Percentiles rank a stretch among this genome's conserved stretches.
These are phyloP conservation scores for Termitomyces sp. DNA, from an alignment of 768 basidiomycete genomes.

Conservation along the genomic window DNA sequence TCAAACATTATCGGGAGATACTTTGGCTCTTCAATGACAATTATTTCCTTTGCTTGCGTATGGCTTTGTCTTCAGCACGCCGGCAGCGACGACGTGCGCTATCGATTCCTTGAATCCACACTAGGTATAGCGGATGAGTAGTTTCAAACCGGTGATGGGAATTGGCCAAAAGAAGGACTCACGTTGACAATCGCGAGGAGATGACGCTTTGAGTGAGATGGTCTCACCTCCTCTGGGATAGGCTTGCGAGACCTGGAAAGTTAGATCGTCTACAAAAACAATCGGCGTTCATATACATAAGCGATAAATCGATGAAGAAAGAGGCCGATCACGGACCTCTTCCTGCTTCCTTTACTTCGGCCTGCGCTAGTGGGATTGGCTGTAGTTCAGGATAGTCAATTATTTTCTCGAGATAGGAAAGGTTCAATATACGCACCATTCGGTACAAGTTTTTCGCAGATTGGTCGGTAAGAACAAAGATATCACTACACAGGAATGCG, in stretches of 20 bases:
- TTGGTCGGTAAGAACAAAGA: constrained; percentile 81
- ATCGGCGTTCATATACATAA: not conserved
- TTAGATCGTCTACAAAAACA: constrained; percentile 50
- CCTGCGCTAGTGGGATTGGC: constrained; percentile 74
- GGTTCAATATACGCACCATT: constrained; percentile 45
- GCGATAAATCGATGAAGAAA: not conserved
- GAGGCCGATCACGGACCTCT: constrained; percentile 33
- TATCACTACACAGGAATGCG: constrained; percentile 83
- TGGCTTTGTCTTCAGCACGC: constrained; percentile 21
- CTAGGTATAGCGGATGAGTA: constrained; percentile 4
- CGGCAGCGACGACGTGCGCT: constrained; percentile 31
- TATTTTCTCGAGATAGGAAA: not conserved
- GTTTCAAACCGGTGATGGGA: not conserved
- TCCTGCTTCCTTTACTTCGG: constrained; percentile 50
- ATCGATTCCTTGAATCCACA: constrained; percentile 27
- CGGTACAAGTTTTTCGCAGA: constrained; percentile 59
- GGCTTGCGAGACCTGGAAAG: constrained; percentile 59
- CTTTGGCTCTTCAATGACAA: not conserved
- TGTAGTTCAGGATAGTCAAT: constrained; percentile 21
- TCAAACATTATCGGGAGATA: not conserved
- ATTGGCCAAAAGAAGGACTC: not conserved
- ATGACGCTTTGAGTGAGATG: constrained; percentile 40
- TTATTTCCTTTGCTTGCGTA: constrained; percentile 15
- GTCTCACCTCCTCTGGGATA: constrained; percentile 56
- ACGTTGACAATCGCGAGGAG: constrained; percentile 14